These are phyloP conservation scores for Peribolospora kevripleyi DNA, from an alignment of 768 basidiomycete genomes.

Conservation along the genomic window DNA sequence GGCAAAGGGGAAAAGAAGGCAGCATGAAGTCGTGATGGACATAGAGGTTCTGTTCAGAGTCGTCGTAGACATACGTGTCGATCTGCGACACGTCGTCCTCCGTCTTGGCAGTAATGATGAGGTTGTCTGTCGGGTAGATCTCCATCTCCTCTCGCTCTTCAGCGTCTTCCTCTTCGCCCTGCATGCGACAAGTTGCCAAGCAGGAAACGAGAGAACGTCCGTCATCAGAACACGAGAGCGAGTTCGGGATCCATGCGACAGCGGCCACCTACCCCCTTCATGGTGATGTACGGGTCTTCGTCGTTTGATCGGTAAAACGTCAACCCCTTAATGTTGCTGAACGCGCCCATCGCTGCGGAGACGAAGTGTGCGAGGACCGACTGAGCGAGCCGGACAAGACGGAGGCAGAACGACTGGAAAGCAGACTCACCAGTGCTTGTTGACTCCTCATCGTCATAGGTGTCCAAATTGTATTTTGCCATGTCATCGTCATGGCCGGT, in stretches of 20 bases:
- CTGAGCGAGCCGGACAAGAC: background rate
- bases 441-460: constrained; percentile 59
- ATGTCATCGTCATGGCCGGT: constrained; percentile 35
- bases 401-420: background rate
- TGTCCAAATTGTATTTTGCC: constrained; percentile 66
- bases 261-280: constrained; percentile 48
- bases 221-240: background rate
- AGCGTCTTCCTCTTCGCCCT: constrained; percentile 43
- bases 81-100: constrained; percentile 90
- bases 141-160: constrained; percentile 76
- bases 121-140: constrained; percentile 68
- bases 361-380: background rate
- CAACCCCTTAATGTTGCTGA: constrained; percentile 86
- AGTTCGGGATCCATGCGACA: background rate
- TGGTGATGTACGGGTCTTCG: constrained; percentile 87
- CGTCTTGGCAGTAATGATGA: constrained; percentile 78
- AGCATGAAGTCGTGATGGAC: constrained; percentile 95
- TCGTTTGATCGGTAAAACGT: constrained; percentile 47
- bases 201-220: background rate
- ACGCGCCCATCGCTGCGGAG: constrained; percentile 34
- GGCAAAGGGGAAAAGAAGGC: constrained; percentile 87
- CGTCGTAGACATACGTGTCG: constrained; percentile 83
- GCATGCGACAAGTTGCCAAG: background rate
- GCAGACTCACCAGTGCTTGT: constrained; percentile 18
- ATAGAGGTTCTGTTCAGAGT: constrained; percentile 61